Conservation (phyloP, 2,329 filamentous ascomycete genomes). For the Aspergillus cejpii region DNA sequence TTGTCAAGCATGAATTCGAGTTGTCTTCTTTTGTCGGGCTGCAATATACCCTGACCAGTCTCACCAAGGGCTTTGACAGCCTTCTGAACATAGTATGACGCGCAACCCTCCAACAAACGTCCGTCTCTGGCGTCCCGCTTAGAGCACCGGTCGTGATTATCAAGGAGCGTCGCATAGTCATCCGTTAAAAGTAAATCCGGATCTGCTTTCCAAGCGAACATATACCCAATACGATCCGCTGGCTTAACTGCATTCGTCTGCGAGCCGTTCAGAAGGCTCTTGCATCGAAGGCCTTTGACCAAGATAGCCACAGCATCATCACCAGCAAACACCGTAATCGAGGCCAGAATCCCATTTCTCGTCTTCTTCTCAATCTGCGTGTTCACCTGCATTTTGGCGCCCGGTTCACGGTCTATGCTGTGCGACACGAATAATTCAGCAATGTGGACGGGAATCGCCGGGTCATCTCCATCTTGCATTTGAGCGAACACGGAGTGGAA, state of each 20-base stretch:
- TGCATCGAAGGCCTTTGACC: constrained; percentile 14
- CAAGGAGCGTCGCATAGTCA: neutral
- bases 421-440: constrained; percentile 16
- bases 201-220: constrained; percentile 19
- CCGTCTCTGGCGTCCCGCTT: neutral
- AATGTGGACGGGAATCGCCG: constrained; percentile 20
- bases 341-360: constrained; percentile 10
- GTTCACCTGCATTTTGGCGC: constrained; percentile 8
- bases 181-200: constrained; percentile 8
- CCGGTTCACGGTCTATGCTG: constrained; percentile 2
- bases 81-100: constrained; percentile 4
- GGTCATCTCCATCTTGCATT: constrained; percentile 8
- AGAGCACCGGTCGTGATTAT: neutral
- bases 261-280: constrained; percentile 2
- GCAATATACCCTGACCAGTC: neutral
- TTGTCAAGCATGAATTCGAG: neutral
- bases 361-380: constrained; percentile 6
- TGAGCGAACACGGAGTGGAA: constrained; percentile 26
- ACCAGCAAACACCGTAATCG: constrained; percentile 7
- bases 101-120: constrained; percentile 1
- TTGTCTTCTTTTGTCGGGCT: neutral
- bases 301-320: constrained; percentile 4
- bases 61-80: neutral
- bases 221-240: constrained; percentile 10
- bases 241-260: neutral